These are phyloP conservation scores for Cronartium ribicola DNA, from an alignment of 1,284 basidiomycete species.

Conservation along the genomic window DNA sequence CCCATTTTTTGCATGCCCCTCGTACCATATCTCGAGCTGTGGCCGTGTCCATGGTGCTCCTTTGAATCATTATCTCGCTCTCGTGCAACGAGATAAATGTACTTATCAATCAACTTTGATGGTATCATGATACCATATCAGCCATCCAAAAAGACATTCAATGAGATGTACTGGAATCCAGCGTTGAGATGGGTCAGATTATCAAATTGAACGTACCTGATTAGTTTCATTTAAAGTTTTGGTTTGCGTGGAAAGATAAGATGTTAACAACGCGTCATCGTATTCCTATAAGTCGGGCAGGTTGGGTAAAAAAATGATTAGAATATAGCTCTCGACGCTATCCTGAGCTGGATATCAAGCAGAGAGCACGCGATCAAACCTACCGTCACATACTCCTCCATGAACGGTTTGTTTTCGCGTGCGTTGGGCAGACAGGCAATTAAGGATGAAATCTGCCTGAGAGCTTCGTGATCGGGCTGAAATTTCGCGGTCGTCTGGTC, in stretches of 20 bases:
- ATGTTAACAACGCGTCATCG: conserved; percentile 86
- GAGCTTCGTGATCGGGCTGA: conserved; percentile 67
- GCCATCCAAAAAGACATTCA: not conserved
- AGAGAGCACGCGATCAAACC: conserved; percentile 47
- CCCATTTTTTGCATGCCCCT: too few species aligned
- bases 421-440: conserved; percentile 74
- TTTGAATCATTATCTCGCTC: not conserved
- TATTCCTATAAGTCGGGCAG: conserved; percentile 65
- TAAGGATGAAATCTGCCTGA: conserved; percentile 78
- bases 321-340: not conserved
- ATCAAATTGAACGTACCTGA: conserved; percentile 60
- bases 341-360: too few species aligned
- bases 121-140: not conserved
- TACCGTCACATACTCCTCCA: conserved; percentile 78
- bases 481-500: conserved; percentile 57
- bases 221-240: conserved; percentile 80
- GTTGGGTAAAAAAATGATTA: not conserved
- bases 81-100: conserved; percentile 25
- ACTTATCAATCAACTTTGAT: conserved; percentile 27
- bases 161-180: not conserved
- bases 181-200: not conserved
- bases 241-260: conserved; percentile 79
- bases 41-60: too few species aligned
- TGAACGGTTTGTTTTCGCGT: conserved; percentile 70
- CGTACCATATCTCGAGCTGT: too few species aligned